Evolutionary conservation across 2,329 filamentous ascomycete genomes (phyloP), one percentile per base, ranked within the genome.

Genomic region (Trematosphaeria pertusa): DNA sequence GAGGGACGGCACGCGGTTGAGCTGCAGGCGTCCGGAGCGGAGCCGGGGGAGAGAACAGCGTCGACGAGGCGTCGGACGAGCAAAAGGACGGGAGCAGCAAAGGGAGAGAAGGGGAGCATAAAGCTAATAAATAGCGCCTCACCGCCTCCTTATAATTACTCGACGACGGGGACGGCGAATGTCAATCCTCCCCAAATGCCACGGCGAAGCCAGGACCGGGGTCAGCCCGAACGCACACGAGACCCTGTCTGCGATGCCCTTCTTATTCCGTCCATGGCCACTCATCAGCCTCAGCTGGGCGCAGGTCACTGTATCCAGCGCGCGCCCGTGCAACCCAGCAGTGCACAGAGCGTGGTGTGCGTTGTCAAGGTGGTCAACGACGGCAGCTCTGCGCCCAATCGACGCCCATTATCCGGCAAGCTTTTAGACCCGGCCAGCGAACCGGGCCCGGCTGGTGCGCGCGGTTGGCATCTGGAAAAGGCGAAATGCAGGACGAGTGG

Each of bases 191-290:
- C 45, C 14, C 5, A 20, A 36, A 37, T 45, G 18, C 37, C 37
- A 35, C 41, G n/a, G 34, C 39, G 35, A 34, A 19, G 47, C 47
- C 37, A 44, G 42, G 38, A 32, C 47, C 40, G 37, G 36, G 46
- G 32, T 35, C 34, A 26, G 24, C 34, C 37, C 17, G 19, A 38
- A 12, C 24, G 12, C 18, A 12, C 5, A 7, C n/a, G 14, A 3
- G 20, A 17, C 28, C 26, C 33, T 35, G 15, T 20, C 22, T n/a
- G n/a, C 20, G 12, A 17, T 18, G 14, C 19, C 10, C 14, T 17
- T 7, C 6, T 21, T n/a, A 15, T 28, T 7, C 24, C 24, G 24
- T 28, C 18, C 39, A 24, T 18, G 26, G 37, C 47, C 46, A 38
- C 41, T 37, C 47, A 28, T 38, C 42, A 32, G 9, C 41, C 24